Evolutionary conservation across 805 yeast species (phyloP), one percentile per base, ranked within the genome.

Genomic region (Monosporozyma siamensis): DNA sequence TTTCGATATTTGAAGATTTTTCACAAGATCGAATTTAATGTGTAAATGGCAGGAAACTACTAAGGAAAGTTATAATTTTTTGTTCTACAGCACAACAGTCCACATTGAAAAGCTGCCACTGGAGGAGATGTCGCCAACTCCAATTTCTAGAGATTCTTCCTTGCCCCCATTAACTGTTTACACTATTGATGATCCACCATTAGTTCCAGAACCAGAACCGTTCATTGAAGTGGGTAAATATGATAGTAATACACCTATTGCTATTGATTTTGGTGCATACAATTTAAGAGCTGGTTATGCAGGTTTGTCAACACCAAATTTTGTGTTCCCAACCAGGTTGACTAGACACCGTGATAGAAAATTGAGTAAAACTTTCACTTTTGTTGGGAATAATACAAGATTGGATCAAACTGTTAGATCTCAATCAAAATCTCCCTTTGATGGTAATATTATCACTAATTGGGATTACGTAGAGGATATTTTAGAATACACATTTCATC

Each of bases 391-490:
- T 53, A 97, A 90, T 59, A 76, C 79, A 15, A 77, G 70, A 54
- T 56, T 83, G 24, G 97, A 89, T 52, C 72, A 80, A 7, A 65
- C 82, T 2, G 73, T 83, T 37, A 74, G 80, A 48, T 70, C 84
- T 14, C 80, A 80, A 42, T 74, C 85, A 26, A 79, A 76, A 53
- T 69, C 85, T 4, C 95, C 97, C 0, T 90, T 75, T 56, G 98
- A 92, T 60, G 95, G 95, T 0, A 75, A 85, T 4, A 66, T 87
- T 51, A 69, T 92, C 27, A 80, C 94, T 21, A 94, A 89, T 59
- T 94, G 97, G 97, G 97, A 92, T 44, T 75, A 80, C 44, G 73
- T 82, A 2, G 98, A 92, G 58, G 74, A 71, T 44, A 74, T 90
- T 41, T 58, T 92, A 39, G 97, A 90, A 61, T 92, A 88, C 56